Evolutionary conservation across 192 early-diverging fungal species (phyloP), one percentile per base, ranked within the genome.

Genomic region (Haplosporangium gracile): DNA sequence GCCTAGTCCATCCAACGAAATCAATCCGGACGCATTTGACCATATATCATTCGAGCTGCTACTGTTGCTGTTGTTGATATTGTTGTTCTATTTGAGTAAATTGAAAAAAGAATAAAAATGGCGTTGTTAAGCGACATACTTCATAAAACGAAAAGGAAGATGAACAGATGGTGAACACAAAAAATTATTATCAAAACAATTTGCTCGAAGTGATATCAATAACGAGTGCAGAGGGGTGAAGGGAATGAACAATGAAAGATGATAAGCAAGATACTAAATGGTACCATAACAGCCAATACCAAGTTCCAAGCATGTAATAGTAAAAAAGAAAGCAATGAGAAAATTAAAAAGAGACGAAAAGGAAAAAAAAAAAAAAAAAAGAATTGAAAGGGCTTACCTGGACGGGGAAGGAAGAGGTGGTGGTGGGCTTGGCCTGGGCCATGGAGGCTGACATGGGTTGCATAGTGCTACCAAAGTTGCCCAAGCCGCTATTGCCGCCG

Each of bases 1-100:
- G 29, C 93, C 93, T 9, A 96, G 87, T 40, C 94, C 94, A 82
- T 95, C 95, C 51, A 96, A 85, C 1, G 93, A 94, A 20, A 96
- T 91, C 68, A 96, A 82, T 74, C 83, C 89, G 24, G 94, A 94
- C 47, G 91, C 92, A 79, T 92, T 89, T 4, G 92, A 92, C 95
- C 95, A 96, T 65, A 94, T 95, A 82, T 95, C 94, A 73, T 91
- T 87, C 18, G 90, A 88, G 75, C 88, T 89, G 4, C 29, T 10
- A 75, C 70, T 51, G 49, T 2, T 51, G 36, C 82, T 65, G 34
- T 29, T 60, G 36, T 85, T 65, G 34, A 18, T 60, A 7, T 70
- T 72, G n/a, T 9, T 63, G 60, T 32, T 65, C 60, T 65, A 65
- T 32, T 65, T 1, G n/a, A 20, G 15, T 4, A 22, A 60, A 6